Percentiles rank a stretch among this genome's conserved stretches.
Evolutionary conservation across 345 rosid species (phyloP).

Genomic region (Nephelium lappaceum): DNA sequence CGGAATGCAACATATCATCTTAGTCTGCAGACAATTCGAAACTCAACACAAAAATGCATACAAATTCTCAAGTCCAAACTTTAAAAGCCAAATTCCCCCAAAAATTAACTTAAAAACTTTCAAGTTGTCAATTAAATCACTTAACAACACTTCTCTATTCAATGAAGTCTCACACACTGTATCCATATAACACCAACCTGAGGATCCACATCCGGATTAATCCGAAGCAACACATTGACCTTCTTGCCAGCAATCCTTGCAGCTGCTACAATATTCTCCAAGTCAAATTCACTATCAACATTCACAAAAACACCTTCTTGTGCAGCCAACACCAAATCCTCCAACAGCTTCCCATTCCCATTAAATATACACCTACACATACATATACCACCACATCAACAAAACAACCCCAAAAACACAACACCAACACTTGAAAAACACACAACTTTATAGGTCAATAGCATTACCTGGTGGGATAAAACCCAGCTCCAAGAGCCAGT

Average conservation of each 20-base stretch:
- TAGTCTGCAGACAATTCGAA: background rate
- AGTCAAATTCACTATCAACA: conserved; percentile 94
- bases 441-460: background rate
- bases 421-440: background rate
- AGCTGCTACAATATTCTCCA: conserved; percentile 86
- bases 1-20: too few relatives aligned
- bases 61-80: background rate
- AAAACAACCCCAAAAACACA: background rate
- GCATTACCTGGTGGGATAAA: conserved; percentile 80
- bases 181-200: conserved; percentile 55
- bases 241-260: conserved; percentile 81
- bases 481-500: conserved; percentile 85
- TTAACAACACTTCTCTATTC: background rate
- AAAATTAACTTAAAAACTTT: background rate
- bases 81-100: background rate
- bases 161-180: background rate
- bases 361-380: conserved; percentile 82
- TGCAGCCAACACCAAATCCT: conserved; percentile 92
- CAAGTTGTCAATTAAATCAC: background rate
- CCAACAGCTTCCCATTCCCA: conserved; percentile 92
- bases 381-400: background rate
- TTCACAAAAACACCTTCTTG: conserved; percentile 93
- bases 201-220: conserved; percentile 98
- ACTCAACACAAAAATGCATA: background rate
- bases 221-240: conserved; percentile 92